Conservation (phyloP, 768 basidiomycete species). For the Udeniomyces megalosporus region DNA sequence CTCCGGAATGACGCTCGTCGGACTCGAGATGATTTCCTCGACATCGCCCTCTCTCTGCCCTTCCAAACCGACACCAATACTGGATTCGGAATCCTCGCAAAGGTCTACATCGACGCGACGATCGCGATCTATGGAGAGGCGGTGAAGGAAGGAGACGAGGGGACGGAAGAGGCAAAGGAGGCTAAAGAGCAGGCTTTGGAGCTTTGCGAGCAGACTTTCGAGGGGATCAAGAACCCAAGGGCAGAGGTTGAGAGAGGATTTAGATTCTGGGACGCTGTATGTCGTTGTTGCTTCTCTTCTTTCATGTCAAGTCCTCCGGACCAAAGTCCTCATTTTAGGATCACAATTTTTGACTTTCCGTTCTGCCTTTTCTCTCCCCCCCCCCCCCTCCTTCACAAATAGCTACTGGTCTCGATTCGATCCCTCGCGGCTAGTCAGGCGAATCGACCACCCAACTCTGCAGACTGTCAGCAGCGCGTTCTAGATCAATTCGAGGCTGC, state of each 20-base stretch:
- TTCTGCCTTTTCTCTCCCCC: conserved; percentile 38
- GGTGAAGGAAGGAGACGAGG: conserved; percentile 47
- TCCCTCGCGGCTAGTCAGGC: conserved; percentile 43
- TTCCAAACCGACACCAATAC: conserved; percentile 77
- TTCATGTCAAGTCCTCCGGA: background rate
- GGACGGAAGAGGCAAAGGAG: conserved; percentile 60
- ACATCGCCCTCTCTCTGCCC: conserved; percentile 56
- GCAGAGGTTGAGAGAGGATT: conserved; percentile 89
- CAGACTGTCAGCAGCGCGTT: conserved; percentile 64
- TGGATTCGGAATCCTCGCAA: conserved; percentile 90
- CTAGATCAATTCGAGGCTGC: conserved; percentile 93
- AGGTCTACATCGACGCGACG: conserved; percentile 78
- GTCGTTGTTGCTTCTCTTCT: background rate
- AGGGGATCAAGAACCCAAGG: conserved; percentile 64
- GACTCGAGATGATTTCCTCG: conserved; percentile 75
- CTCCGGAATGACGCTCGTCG: conserved; percentile 73
- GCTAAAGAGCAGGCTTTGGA: conserved; percentile 67
- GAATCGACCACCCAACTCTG: conserved; percentile 30
- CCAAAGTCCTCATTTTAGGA: background rate
- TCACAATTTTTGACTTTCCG: background rate
- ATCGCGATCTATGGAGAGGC: conserved; percentile 66
- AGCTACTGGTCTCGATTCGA: conserved; percentile 61
- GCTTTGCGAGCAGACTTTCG: conserved; percentile 84
- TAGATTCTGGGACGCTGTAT: conserved; percentile 93
- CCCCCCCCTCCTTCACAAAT: too few relatives aligned